A percentile compares a stretch with the other conserved stretches of the same genome.
These are phyloP conservation scores for Oryza coarctata DNA, from an alignment of 176 grass and related monocot species.

Conservation along the genomic window DNA sequence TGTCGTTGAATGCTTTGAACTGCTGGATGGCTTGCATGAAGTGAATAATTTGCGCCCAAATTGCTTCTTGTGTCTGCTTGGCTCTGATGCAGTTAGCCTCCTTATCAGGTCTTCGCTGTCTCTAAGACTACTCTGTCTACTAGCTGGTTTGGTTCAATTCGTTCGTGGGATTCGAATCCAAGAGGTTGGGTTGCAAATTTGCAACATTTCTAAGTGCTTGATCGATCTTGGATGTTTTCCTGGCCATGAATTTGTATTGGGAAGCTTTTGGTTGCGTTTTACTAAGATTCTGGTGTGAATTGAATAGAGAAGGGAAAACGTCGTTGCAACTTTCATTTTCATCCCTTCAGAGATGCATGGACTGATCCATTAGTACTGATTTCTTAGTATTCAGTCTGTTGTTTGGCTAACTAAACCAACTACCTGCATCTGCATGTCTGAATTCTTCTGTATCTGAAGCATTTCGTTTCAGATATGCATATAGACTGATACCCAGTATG, in stretches of 20 bases:
- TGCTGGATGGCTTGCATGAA: constrained; percentile 3
- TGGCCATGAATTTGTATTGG: not conserved
- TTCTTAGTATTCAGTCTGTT: not conserved
- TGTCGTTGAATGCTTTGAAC: not conserved
- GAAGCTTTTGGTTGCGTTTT: not conserved
- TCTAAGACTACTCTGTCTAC: not conserved
- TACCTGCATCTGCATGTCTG: not conserved
- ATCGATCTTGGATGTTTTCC: not conserved
- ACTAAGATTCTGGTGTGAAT: not conserved
- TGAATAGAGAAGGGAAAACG: not conserved
- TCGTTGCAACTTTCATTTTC: not conserved
- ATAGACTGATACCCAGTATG: not conserved
- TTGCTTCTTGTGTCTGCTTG: not conserved
- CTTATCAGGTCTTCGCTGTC: no score
- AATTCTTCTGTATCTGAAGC: not conserved
- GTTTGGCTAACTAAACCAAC: not conserved
- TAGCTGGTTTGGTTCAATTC: no score
- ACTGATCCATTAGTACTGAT: not conserved
- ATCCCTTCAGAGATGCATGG: not conserved
- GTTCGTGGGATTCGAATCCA: not conserved
- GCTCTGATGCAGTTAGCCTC: not conserved
- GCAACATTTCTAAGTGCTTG: no score
- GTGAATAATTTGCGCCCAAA: not conserved
- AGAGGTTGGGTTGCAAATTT: not conserved
- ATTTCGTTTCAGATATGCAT: not conserved